These are phyloP conservation scores for Saposhnikovia divaricata DNA, from an alignment of 129 eudicot genomes.

Conservation along the genomic window DNA sequence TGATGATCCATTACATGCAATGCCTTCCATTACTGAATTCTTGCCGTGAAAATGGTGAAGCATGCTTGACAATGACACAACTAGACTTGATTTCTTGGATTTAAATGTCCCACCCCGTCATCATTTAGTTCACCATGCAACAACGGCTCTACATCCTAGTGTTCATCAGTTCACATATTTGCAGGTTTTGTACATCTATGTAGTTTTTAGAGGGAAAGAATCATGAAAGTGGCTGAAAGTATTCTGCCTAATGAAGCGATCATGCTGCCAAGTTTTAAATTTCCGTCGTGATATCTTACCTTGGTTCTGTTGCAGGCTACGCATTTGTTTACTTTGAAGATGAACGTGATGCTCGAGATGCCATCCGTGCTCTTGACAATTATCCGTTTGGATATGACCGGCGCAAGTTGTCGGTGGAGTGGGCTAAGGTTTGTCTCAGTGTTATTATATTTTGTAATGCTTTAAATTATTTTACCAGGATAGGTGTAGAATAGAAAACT, in stretches of 20 bases:
- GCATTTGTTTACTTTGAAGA: slow-evolving; percentile 96
- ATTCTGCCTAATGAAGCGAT: slow-evolving; percentile 16
- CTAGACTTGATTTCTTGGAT: slow-evolving; percentile 53
- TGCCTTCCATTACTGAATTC: slow-evolving; percentile 62
- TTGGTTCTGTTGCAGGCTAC: slow-evolving; percentile 46
- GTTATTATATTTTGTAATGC: background rate
- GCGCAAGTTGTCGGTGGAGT: slow-evolving; percentile 78
- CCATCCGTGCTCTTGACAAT: slow-evolving; percentile 73
- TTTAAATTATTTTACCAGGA: background rate
- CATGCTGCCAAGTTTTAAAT: background rate
- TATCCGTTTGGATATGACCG: slow-evolving; percentile 80
- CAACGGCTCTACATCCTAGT: slow-evolving; percentile 66
- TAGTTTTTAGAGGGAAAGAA: slow-evolving; percentile 33
- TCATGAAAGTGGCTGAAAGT: slow-evolving; percentile 29
- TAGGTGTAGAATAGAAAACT: background rate
- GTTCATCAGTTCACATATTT: slow-evolving; percentile 72
- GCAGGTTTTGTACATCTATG: slow-evolving; percentile 75
- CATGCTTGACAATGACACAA: slow-evolving; percentile 62
- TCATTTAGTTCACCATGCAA: slow-evolving; percentile 62
- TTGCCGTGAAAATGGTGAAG: slow-evolving; percentile 82
- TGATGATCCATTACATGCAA: slow-evolving; percentile 42
- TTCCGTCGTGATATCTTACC: slow-evolving; percentile 1
- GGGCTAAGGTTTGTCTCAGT: slow-evolving; percentile 63
- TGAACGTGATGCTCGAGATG: slow-evolving; percentile 94
- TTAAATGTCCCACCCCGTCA: slow-evolving; percentile 38